Base-by-base conservation (phyloP, 2,329 filamentous ascomycete genomes). In the Diaporthe nobilis region DNA sequence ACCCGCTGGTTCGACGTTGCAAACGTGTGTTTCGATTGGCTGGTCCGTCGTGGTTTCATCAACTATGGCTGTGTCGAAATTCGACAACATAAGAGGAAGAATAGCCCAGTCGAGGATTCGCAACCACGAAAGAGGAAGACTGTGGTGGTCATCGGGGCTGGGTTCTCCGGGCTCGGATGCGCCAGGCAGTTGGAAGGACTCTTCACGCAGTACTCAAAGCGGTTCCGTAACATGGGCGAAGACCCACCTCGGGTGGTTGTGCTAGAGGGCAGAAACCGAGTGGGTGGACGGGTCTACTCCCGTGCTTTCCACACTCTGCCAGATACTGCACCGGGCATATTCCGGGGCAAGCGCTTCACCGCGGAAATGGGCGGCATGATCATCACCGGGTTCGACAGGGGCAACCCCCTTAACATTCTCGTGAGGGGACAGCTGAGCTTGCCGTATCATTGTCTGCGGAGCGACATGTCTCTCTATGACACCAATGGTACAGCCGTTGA, bases 331-430 rank as follows among this genome's bases (percentile, higher is more conserved):
- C 75, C 76, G 8, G 76, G 76, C 3, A 57, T 77, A 78, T 82
- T 84, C 90, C 89, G 83, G 85, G 89, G 87, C 12, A 90, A 88
- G 77, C 87, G 91, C 70, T 94, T 93, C 81, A 98, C 96, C 28
- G 97, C 95, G 44, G 97, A 99, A 83, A 97, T 98, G 92, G 97
- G 97, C 39, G 97, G 96, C 73, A 98, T 99, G 89, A 98, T 99
- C 76, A 95, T 99, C 77, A 98, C 97, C 47, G 97, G 97, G 0
- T 99, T 98, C 82, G 95, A 98, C 79, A 92, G 95, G 78, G 97
- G 97, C 25, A 99, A 99, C 80, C 97, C 97, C 7, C 86, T 99
- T 79, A 97, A 98, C 82, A 91, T 96, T 67, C 92, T 99, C 76
- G 92, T 99, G 74, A 93, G 97, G 79, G 96, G 95, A 22, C 97